These are phyloP conservation scores for Trametes cinnabarina DNA, from an alignment of 768 basidiomycete genomes.

Conservation along the genomic window DNA sequence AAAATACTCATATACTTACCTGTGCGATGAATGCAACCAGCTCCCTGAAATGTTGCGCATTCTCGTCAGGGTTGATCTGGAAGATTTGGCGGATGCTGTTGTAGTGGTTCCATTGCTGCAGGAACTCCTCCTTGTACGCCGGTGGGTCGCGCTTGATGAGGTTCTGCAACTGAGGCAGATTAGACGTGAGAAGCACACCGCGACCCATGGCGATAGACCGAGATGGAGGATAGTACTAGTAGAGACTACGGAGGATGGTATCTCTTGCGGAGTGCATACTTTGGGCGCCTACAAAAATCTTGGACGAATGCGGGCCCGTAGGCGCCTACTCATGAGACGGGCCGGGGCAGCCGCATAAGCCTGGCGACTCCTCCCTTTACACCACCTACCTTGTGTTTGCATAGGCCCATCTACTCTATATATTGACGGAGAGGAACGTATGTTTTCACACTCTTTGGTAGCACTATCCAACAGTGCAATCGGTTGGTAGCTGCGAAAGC, in stretches of 20 bases:
- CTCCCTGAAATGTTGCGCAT: slow-evolving; percentile 81
- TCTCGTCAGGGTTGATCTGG: slow-evolving; percentile 76
- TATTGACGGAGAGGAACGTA: no score
- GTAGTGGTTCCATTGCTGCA: slow-evolving; percentile 97
- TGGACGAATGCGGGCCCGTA: background rate
- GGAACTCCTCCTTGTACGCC: slow-evolving; percentile 91
- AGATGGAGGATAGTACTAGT: background rate
- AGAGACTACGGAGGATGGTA: background rate
- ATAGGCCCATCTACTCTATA: no score
- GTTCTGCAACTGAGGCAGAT: slow-evolving; percentile 94
- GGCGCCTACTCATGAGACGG: no score
- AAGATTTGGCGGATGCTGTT: slow-evolving; percentile 85
- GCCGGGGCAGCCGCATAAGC: no score
- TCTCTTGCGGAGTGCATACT: background rate
- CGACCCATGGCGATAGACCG: slow-evolving; percentile 45
- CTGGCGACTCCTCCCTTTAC: no score
- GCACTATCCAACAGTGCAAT: no score
- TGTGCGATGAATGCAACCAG: slow-evolving; percentile 91
- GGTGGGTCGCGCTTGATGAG: slow-evolving; percentile 91
- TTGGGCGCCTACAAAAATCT: slow-evolving; percentile 4
- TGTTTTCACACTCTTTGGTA: no score
- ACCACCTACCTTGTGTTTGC: no score
- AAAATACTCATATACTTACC: slow-evolving; percentile 35
- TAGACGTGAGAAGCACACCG: slow-evolving; percentile 78
- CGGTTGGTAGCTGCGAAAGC: no score